Evolutionary conservation across 495 filamentous ascomycete genomes (phyloP).

Genomic region (Penicillium canariense): DNA sequence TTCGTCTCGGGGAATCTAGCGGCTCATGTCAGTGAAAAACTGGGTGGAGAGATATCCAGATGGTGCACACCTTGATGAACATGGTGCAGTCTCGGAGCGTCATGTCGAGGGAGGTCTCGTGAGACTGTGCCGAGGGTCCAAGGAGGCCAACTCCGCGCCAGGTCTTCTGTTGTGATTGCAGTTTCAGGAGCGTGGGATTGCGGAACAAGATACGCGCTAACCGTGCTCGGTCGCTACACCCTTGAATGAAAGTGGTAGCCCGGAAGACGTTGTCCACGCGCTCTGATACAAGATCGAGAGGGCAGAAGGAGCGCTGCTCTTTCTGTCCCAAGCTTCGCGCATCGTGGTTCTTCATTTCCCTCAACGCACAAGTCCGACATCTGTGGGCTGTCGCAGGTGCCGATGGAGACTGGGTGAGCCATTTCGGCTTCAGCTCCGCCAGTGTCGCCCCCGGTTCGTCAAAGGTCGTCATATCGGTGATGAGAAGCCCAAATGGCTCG

Average conservation of each 20-base stretch:
- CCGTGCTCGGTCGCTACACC: conserved; percentile 34
- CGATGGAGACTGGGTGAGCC: conserved; percentile 79
- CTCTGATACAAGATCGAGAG: conserved; percentile 52
- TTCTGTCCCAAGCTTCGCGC: conserved; percentile 18
- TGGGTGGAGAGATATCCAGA: background rate
- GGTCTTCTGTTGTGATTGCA: conserved; percentile 35
- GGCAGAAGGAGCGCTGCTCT: conserved; percentile 50
- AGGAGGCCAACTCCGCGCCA: conserved; percentile 37
- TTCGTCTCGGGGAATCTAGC: conserved; percentile 30
- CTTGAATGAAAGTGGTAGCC: conserved; percentile 36
- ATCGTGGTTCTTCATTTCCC: conserved; percentile 54
- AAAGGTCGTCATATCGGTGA: conserved; percentile 74
- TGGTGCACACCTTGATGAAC: conserved; percentile 62
- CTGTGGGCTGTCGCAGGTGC: conserved; percentile 63
- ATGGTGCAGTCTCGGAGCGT: conserved; percentile 86
- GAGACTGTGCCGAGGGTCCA: conserved; percentile 32
- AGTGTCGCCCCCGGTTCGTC: conserved; percentile 44
- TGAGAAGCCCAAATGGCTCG: conserved; percentile 63
- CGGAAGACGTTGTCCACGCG: conserved; percentile 37
- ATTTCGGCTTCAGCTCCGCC: conserved; percentile 92
- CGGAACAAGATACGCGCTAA: conserved; percentile 38
- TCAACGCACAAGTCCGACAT: conserved; percentile 84
- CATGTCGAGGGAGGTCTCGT: conserved; percentile 62
- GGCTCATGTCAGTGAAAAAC: conserved; percentile 3
- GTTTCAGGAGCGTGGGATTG: conserved; percentile 34